Evolutionary conservation across 371 early-diverging fungal genomes (phyloP).

Genomic region (Nematocida ironsii): DNA sequence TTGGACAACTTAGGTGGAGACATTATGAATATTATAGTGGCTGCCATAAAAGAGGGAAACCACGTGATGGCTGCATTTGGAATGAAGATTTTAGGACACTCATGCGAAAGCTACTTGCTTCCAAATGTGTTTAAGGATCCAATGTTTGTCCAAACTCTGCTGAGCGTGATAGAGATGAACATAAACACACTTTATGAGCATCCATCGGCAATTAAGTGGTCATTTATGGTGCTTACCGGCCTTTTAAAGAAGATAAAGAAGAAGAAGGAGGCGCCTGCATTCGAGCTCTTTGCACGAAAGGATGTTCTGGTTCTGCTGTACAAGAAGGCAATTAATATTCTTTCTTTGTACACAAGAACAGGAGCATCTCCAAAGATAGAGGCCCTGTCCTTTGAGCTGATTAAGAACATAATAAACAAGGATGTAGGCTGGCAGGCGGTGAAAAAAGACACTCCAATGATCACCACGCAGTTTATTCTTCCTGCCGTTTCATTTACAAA

Average conservation of each 20-base stretch:
- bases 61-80: constrained; percentile 47
- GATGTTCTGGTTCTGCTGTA: constrained; percentile 43
- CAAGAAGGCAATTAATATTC: constrained; percentile 11
- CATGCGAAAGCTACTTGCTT: constrained; percentile 64
- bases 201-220: constrained; percentile 63
- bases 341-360: constrained; percentile 3
- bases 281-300: constrained; percentile 23
- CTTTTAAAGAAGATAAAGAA: constrained; percentile 64
- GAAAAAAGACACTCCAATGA: constrained; percentile 35
- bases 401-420: constrained; percentile 47
- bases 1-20: constrained; percentile 55
- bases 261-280: constrained; percentile 61
- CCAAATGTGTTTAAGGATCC: constrained; percentile 58
- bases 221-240: constrained; percentile 63
- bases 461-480: constrained; percentile 63
- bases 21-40: constrained; percentile 41
- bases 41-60: constrained; percentile 35
- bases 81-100: constrained; percentile 62
- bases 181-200: constrained; percentile 27
- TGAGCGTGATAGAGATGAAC: constrained; percentile 45
- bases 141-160: constrained; percentile 50
- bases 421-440: constrained; percentile 44
- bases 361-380: constrained; percentile 26
- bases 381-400: constrained; percentile 52
- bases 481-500: constrained; percentile 55